Base-by-base conservation (phyloP, 2,329 filamentous ascomycete species). In the Cercospora nicotianae region DNA sequence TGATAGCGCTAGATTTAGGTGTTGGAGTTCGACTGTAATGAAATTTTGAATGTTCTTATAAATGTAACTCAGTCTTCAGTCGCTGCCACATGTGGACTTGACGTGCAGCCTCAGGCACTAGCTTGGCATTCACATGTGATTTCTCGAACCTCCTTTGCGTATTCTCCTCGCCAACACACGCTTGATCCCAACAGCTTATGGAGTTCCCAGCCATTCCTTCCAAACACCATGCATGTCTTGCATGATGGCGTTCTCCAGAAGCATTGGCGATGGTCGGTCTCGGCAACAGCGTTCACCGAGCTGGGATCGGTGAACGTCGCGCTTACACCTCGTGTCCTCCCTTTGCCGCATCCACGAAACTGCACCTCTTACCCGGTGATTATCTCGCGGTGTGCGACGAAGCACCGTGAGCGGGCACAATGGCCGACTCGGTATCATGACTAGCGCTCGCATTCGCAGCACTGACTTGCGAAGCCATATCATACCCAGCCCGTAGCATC, bases 241-340 rank as follows among this genome's bases (percentile, higher is more conserved):
- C 48, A 53, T 26, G 20, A 3, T 28, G 4, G 20, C 12, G 10
- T 10, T 53, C 4, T 12, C 12, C 20, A 23, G 20, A 53, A 10
- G 9, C 20, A 53, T 26, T 48, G 20, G 45, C 45, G 45, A 51
- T 23, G 48, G 9, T 10, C 20, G 48, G 48, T 28, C 20, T 53
- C 48, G 48, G 48, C 48, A 53, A 53, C 48, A 53, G 48, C 48
- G 48, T 58, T 58, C 55, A 23, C 55, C 55, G 55, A 58, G 2
- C 16, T 3, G 3, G 9, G 31, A 2, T 23, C 28, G 55, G 28
- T 31, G 31, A 31, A 58, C 28, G 28, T 31, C 55, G n/a, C 16
- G 18, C 30, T 36, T 31, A 31, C 16, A 28, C 20, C 16, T 36
- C 10, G 55, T 20, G 12, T 3, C 20, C 26, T n/a, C 8, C 26